Conservation (phyloP, 768 basidiomycete species). For the Arthromyces matolae region DNA sequence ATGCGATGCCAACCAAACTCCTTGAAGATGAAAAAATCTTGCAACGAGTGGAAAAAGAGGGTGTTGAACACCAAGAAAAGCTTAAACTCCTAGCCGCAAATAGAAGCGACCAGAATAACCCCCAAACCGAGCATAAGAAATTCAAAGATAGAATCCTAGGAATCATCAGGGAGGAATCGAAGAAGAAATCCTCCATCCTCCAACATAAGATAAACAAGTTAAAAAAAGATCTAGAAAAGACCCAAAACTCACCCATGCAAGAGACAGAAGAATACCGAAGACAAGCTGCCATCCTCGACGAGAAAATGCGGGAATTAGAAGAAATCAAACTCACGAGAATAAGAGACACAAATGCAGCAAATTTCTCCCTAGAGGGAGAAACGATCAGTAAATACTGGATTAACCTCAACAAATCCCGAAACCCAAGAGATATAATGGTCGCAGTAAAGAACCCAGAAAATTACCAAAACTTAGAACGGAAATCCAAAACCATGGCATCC, state of each 20-base stretch:
- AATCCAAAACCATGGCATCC: not conserved
- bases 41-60: not conserved
- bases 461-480: not conserved
- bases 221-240: too few relatives aligned
- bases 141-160: not conserved
- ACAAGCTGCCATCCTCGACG: too few relatives aligned
- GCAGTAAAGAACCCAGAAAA: not conserved
- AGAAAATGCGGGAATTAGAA: too few relatives aligned
- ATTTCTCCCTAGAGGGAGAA: not conserved
- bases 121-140: not conserved
- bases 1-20: too few relatives aligned
- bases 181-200: not conserved
- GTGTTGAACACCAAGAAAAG: too few relatives aligned
- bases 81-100: not conserved
- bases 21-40: not conserved
- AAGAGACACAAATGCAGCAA: too few relatives aligned
- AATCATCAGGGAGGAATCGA: not conserved
- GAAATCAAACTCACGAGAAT: too few relatives aligned
- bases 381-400: not conserved
- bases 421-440: not conserved
- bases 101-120: not conserved
- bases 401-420: not conserved
- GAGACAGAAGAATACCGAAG: not conserved
- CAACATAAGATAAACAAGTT: not conserved
- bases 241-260: not conserved